phyloP scores from a whole-genome alignment of 1,139 yeast species.

The Geotrichum reessii region DNA sequence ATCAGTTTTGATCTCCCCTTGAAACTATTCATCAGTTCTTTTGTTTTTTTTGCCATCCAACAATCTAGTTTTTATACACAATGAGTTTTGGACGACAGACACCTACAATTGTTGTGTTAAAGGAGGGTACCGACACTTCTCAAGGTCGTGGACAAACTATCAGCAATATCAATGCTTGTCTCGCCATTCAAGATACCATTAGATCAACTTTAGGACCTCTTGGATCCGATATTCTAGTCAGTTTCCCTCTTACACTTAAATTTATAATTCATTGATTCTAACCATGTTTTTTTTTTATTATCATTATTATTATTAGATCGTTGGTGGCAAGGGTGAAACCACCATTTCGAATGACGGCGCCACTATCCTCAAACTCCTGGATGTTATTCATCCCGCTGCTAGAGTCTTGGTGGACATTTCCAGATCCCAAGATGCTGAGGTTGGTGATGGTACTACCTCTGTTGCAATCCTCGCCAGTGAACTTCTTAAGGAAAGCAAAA shows the following conservation, averaged over 20 bases:
- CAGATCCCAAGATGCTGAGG: constrained; percentile 96
- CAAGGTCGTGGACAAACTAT: constrained; percentile 96
- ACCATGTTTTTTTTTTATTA: neutral
- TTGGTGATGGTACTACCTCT: constrained; percentile 97
- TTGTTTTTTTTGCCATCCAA: neutral
- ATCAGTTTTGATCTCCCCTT: neutral
- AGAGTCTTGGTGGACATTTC: constrained; percentile 91
- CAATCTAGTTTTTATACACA: neutral
- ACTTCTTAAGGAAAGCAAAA: constrained; percentile 80
- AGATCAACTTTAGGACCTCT: constrained; percentile 95
- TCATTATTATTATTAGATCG: constrained; percentile 47
- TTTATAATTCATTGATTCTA: neutral
- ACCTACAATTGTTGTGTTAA: constrained; percentile 93
- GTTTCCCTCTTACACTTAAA: neutral
- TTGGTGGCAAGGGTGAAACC: constrained; percentile 73
- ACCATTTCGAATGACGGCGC: constrained; percentile 98
- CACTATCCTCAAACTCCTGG: constrained; percentile 82
- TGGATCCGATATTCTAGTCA: constrained; percentile 78
- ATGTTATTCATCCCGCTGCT: constrained; percentile 98
- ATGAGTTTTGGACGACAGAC: constrained; percentile 92
- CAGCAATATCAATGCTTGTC: constrained; percentile 91
- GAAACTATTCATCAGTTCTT: neutral
- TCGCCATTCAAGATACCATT: constrained; percentile 93
- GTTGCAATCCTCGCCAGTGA: constrained; percentile 95
- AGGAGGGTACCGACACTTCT: constrained; percentile 95